phyloP scores from a whole-genome alignment of 495 filamentous ascomycete species.

The Penicillium odoratum region DNA sequence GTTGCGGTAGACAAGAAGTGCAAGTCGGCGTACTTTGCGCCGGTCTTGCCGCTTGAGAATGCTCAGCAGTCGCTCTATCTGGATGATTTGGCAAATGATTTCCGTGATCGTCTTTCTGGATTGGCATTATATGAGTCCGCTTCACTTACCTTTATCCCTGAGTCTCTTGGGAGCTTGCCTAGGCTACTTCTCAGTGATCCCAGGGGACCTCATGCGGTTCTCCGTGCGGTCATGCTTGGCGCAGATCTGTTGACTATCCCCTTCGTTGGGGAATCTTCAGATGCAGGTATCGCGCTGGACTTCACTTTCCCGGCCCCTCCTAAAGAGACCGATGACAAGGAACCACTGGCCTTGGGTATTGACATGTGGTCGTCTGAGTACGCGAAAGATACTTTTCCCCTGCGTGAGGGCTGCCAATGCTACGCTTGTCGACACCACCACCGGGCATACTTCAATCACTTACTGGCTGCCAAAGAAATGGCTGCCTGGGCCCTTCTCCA shows the following conservation, averaged over 20 bases:
- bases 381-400: constrained; percentile 56
- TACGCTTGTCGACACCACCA: constrained; percentile 85
- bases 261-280: constrained; percentile 71
- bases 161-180: constrained; percentile 59
- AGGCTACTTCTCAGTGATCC: constrained; percentile 71
- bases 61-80: constrained; percentile 76
- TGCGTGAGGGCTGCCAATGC: constrained; percentile 67
- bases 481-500: constrained; percentile 91
- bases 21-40: constrained; percentile 67
- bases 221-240: constrained; percentile 71
- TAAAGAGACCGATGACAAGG: constrained; percentile 9
- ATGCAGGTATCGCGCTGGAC: constrained; percentile 80
- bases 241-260: constrained; percentile 77
- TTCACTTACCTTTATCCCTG: constrained; percentile 64
- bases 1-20: constrained; percentile 34
- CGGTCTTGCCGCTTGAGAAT: constrained; percentile 73
- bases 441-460: constrained; percentile 81
- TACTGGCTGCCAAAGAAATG: constrained; percentile 90
- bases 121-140: constrained; percentile 78
- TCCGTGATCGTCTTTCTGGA: constrained; percentile 61
- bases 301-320: constrained; percentile 69
- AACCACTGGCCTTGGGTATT: constrained; percentile 59
- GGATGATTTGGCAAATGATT: constrained; percentile 58
- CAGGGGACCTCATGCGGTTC: constrained; percentile 67
- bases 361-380: constrained; percentile 69